Evolutionary conservation across 371 early-diverging fungal species (phyloP), one percentile per base, ranked within the genome.

Genomic region (Syncephalastrum contaminatum): DNA sequence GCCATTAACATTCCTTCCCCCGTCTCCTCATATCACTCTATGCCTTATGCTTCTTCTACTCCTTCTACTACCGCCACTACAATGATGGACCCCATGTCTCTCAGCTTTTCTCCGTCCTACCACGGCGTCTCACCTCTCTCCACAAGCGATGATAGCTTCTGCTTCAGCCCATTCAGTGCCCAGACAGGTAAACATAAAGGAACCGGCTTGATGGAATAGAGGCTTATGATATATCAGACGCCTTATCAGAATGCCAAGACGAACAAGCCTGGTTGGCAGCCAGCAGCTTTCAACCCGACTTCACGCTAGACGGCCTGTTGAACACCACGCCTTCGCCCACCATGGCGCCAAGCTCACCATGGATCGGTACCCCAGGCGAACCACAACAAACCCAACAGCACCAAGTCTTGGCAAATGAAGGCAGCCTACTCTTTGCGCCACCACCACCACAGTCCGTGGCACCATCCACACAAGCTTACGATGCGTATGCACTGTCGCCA

Each of bases 61-160:
- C 19, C 14, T 43, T 36, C 24, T 44, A 30, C 21, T 25, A 4
- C 54, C 8, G 2, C 43, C 42, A 43, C n/a, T 4, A 25, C 15
- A 14, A 18, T 15, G 21, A 10, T 53, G 24, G 18, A 25, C 27
- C 27, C 27, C 44, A n/a, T 44, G n/a, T 51, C 58, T 21, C 14
- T 36, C 46, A 43, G 51, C 42, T 39, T 51, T 58, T 43, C 43
- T 72, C 73, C 24, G 72, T 60, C 50, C 46, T 47, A 18, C 40
- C 42, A 53, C 15, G 47, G 41, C 14, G 16, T 36, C 48, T 45
- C 44, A 14, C 56, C 56, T 5, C 36, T 55, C 27, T 55, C 56
- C 4, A 43, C 56, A 18, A 55, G 48, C 45, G 56, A 55, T 47
- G 56, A 55, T 14, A 55, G 56, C 24, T 19, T 48, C 13, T 55